Percentiles rank a stretch among this genome's conserved stretches.
These are phyloP conservation scores for Apiospora malaysiana DNA, from an alignment of 2,329 filamentous ascomycete genomes.

Conservation along the genomic window DNA sequence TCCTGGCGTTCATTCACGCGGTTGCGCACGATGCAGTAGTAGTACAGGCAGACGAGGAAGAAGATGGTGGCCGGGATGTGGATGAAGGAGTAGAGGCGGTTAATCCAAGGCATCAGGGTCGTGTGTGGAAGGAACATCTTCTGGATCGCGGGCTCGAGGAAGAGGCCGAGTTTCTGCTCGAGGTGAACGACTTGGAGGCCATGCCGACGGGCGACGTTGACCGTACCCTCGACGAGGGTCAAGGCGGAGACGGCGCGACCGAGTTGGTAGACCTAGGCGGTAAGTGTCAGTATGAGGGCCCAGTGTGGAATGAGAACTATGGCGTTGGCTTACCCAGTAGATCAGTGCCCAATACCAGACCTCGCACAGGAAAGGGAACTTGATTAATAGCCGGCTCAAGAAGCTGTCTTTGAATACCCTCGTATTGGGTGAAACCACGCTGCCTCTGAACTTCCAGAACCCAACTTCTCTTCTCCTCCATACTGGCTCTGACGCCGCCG, in stretches of 20 bases:
- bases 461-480: conserved; percentile 29
- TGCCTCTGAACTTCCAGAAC: conserved; percentile 50
- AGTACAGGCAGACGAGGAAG: conserved; percentile 69
- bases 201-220: conserved; percentile 71
- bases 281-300: neutral
- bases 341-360: conserved; percentile 80
- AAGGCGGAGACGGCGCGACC: conserved; percentile 75
- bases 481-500: conserved; percentile 34
- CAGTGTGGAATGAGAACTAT: neutral
- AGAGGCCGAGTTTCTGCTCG: conserved; percentile 69
- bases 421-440: conserved; percentile 66
- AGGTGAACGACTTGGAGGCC: conserved; percentile 70
- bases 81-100: conserved; percentile 77
- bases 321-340: conserved; percentile 67
- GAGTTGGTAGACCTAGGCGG: conserved; percentile 71
- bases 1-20: conserved; percentile 24
- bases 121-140: conserved; percentile 54
- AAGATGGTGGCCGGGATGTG: conserved; percentile 79
- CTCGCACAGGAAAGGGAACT: conserved; percentile 75
- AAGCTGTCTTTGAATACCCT: conserved; percentile 63
- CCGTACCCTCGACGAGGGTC: conserved; percentile 70
- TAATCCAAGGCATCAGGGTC: conserved; percentile 69
- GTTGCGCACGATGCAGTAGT: conserved; percentile 67
- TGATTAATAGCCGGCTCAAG: conserved; percentile 67
- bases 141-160: conserved; percentile 63